A percentile compares a stretch with the other conserved stretches of the same genome.
Evolutionary conservation across 331 rosid species (phyloP).

Genomic region (Stylosanthes scabra): DNA sequence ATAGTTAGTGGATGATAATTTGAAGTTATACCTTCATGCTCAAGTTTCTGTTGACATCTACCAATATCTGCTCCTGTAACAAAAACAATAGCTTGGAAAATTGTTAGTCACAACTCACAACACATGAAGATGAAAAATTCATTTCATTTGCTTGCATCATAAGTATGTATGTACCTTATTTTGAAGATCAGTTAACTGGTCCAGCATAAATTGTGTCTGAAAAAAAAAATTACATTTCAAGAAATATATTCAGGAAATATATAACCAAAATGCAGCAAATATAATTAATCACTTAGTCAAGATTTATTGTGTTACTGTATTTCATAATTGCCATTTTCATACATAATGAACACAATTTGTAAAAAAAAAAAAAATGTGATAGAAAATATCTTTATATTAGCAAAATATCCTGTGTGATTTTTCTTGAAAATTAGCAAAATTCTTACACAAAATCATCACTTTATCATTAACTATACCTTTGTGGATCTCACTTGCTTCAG

Average conservation of each 20-base stretch:
- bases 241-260: not conserved
- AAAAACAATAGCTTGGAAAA: constrained; percentile 15
- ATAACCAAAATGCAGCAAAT: not conserved
- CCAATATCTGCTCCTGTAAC: constrained; percentile 76
- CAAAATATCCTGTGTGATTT: not conserved
- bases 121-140: not conserved
- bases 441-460: not conserved
- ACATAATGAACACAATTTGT: not conserved
- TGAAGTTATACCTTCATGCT: constrained; percentile 64
- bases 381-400: not conserved
- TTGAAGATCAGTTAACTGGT: constrained; percentile 90
- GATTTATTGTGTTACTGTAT: not conserved
- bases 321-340: not conserved
- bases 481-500: constrained; percentile 89
- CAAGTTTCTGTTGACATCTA: constrained; percentile 88
- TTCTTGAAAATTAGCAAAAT: not conserved
- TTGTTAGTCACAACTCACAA: constrained; percentile 3
- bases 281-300: not conserved
- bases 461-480: constrained; percentile 65
- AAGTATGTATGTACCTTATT: constrained; percentile 60
- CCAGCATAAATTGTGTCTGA: constrained; percentile 97
- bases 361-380: not conserved
- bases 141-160: not conserved
- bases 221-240: constrained; percentile 23
- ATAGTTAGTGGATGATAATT: not conserved